Percentiles rank a stretch among this genome's conserved stretches.
phyloP scores from a whole-genome alignment of 2,329 filamentous ascomycete genomes.

The Penicillium sp. region DNA sequence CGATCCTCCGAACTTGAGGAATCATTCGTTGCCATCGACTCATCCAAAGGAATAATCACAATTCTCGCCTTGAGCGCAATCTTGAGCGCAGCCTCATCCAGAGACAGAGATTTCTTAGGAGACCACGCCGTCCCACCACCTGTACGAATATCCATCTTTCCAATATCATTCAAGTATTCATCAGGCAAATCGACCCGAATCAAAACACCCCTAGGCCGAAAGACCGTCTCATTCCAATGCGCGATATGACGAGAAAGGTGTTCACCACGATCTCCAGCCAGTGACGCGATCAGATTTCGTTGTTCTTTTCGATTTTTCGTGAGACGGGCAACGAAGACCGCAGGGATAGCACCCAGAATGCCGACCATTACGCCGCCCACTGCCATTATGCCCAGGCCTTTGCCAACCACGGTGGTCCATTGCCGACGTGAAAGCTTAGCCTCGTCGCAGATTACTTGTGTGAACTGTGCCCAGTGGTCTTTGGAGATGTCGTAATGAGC shows the following conservation, averaged over 20 bases:
- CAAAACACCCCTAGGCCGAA: constrained; percentile 29
- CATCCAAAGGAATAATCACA: constrained; percentile 29
- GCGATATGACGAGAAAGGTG: constrained; percentile 25
- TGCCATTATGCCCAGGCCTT: constrained; percentile 31
- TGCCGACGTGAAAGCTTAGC: constrained; percentile 31
- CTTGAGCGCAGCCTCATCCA: constrained; percentile 23
- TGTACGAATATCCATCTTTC: constrained; percentile 24
- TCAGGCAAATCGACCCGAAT: constrained; percentile 35
- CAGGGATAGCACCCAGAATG: constrained; percentile 31
- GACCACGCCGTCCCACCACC: background rate
- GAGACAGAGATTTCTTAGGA: constrained; percentile 1
- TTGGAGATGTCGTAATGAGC: constrained; percentile 21
- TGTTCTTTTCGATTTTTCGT: constrained; percentile 25
- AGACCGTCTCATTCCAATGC: constrained; percentile 33
- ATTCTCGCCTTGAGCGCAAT: constrained; percentile 27
- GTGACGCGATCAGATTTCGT: constrained; percentile 27
- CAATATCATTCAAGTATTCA: constrained; percentile 28
- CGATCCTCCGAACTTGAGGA: background rate
- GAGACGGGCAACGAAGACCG: constrained; percentile 24
- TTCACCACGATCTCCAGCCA: constrained; percentile 13
- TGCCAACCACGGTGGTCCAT: constrained; percentile 32
- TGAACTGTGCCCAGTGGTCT: constrained; percentile 30
- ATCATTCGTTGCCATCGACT: background rate
- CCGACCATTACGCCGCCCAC: constrained; percentile 35
- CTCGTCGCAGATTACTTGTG: constrained; percentile 27